These are phyloP conservation scores for Verbascum thapsus DNA, from an alignment of 257 asterid genomes.

Conservation along the genomic window DNA sequence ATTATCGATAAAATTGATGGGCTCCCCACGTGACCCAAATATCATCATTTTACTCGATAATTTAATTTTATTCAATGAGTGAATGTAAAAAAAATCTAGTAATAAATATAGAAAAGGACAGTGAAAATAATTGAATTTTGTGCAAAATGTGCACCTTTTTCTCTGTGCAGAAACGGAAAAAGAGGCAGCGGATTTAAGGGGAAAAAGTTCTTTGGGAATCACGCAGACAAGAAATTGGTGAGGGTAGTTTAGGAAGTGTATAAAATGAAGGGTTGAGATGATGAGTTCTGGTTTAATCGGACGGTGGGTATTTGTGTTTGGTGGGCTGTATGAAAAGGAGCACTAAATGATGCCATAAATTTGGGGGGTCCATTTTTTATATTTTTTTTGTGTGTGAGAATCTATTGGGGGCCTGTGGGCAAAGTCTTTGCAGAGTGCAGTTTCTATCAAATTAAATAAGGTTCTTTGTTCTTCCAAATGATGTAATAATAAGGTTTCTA, in stretches of 20 bases:
- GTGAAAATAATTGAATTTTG: slow-evolving; percentile 44
- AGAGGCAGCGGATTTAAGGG: slow-evolving; percentile 31
- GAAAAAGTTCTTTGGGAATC: slow-evolving; percentile 35
- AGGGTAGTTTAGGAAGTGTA: slow-evolving; percentile 28
- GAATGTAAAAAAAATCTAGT: slow-evolving; percentile 31
- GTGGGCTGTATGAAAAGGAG: slow-evolving; percentile 10
- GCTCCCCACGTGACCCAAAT: too few species aligned
- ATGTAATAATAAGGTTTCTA: too few species aligned
- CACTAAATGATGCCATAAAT: slow-evolving; percentile 22
- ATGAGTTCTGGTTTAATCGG: slow-evolving; percentile 14
- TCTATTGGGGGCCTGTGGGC: background rate
- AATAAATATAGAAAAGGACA: slow-evolving; percentile 27
- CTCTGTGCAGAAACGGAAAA: slow-evolving; percentile 52
- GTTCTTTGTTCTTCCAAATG: too few species aligned
- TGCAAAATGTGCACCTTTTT: slow-evolving; percentile 46
- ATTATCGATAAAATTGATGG: too few species aligned
- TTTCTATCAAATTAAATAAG: background rate
- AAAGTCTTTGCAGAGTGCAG: background rate
- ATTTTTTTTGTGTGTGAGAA: slow-evolving; percentile 11
- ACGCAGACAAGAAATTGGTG: slow-evolving; percentile 24
- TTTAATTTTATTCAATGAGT: too few species aligned
- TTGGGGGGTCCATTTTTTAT: slow-evolving; percentile 21
- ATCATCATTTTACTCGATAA: too few species aligned
- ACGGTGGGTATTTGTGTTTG: slow-evolving; percentile 27
- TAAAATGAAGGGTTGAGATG: slow-evolving; percentile 21